These are phyloP conservation scores for Serpula lacrymans DNA, from an alignment of 768 basidiomycete species.

Conservation along the genomic window DNA sequence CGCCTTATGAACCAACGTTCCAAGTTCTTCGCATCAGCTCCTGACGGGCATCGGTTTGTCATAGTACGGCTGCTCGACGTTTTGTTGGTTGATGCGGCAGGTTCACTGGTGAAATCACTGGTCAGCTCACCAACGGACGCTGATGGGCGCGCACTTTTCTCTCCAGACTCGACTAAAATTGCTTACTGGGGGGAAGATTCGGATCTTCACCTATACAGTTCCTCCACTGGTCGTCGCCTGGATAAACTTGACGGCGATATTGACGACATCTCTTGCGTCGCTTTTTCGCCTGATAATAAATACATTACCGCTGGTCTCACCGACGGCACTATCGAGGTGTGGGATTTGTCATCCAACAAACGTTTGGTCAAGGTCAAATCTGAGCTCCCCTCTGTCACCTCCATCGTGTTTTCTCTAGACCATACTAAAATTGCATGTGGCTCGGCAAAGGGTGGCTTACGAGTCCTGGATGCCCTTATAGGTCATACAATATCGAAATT, in stretches of 20 bases:
- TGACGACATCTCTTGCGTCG: no score
- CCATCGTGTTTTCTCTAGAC: slow-evolving; percentile 15
- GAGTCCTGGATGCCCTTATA: slow-evolving; percentile 16
- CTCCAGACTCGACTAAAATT: slow-evolving; percentile 11
- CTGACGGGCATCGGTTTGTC: slow-evolving; percentile 11
- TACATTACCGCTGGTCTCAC: slow-evolving; percentile 15
- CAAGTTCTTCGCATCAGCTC: neutral
- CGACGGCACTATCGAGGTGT: no score
- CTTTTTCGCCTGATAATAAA: slow-evolving; percentile 26
- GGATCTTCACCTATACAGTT: neutral
- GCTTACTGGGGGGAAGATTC: neutral
- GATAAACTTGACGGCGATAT: no score
- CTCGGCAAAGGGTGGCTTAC: slow-evolving; percentile 11
- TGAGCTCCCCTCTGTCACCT: no score
- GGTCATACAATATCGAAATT: slow-evolving; percentile 12
- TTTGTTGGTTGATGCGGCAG: slow-evolving; percentile 6
- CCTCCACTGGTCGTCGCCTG: neutral
- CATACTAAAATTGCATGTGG: slow-evolving; percentile 15
- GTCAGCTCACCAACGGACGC: slow-evolving; percentile 4
- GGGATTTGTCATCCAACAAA: neutral
- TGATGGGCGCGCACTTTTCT: slow-evolving; percentile 10
- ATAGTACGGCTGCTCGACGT: neutral
- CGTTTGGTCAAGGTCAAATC: neutral
- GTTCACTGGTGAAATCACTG: slow-evolving; percentile 4
- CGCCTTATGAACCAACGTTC: neutral